Percentiles rank a stretch among this genome's conserved stretches.
These are phyloP conservation scores for Allantophomopsis cytisporea DNA, from an alignment of 2,329 filamentous ascomycete genomes.

Conservation along the genomic window DNA sequence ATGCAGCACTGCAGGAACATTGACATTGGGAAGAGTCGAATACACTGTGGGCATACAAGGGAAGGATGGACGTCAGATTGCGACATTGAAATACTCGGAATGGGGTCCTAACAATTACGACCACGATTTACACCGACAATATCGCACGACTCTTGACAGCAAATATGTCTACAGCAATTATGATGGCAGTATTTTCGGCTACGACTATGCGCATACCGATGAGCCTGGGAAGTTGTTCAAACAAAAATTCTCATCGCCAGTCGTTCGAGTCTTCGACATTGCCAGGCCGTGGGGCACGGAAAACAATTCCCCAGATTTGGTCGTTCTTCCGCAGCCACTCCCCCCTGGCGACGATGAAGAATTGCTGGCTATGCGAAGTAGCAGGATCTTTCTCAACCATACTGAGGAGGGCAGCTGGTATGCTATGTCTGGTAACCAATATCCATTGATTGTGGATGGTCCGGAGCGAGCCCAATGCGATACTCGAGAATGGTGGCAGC, in stretches of 20 bases:
- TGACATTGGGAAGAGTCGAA: constrained; percentile 75
- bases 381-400: constrained; percentile 73
- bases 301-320: constrained; percentile 56
- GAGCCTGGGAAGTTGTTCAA: constrained; percentile 36
- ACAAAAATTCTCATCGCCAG: constrained; percentile 60
- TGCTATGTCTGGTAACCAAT: constrained; percentile 74
- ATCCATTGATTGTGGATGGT: constrained; percentile 72
- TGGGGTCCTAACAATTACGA: constrained; percentile 92
- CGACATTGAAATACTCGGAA: constrained; percentile 83
- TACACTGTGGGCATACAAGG: constrained; percentile 82
- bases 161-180: constrained; percentile 81
- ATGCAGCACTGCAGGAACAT: constrained; percentile 66
- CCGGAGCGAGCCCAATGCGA: constrained; percentile 35
- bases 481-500: constrained; percentile 35
- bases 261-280: constrained; percentile 81
- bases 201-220: constrained; percentile 48
- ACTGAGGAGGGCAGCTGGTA: constrained; percentile 87
- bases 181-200: constrained; percentile 72
- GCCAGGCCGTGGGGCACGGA: constrained; percentile 59
- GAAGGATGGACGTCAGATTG: constrained; percentile 60
- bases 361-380: constrained; percentile 36
- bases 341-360: constrained; percentile 40
- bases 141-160: constrained; percentile 67
- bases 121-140: constrained; percentile 73
- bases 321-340: constrained; percentile 75